A percentile compares a stretch with the other conserved stretches of the same genome.
These are phyloP conservation scores for Taiozyma onychis DNA, from an alignment of 1,139 yeast species.

Conservation along the genomic window DNA sequence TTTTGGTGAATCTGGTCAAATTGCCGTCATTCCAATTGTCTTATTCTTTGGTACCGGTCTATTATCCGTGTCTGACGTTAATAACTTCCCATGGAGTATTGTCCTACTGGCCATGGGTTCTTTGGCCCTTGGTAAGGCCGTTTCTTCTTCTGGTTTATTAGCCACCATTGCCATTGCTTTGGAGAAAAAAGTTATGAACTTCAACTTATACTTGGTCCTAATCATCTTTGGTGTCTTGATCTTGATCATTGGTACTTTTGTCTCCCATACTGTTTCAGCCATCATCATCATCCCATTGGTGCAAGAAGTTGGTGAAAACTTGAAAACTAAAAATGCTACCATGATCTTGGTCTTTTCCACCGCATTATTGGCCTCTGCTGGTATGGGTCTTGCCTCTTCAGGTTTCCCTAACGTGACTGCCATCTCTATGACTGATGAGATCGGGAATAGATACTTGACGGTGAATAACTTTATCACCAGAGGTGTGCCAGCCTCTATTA, in stretches of 20 bases:
- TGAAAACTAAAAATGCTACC: constrained; percentile 44
- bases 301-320: constrained; percentile 56
- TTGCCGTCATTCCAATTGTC: constrained; percentile 61
- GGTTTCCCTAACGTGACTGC: constrained; percentile 83
- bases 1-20: constrained; percentile 69
- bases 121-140: constrained; percentile 69
- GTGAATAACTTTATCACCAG: constrained; percentile 62
- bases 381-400: constrained; percentile 73
- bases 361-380: constrained; percentile 64
- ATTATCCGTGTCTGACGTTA: constrained; percentile 58
- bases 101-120: constrained; percentile 79
- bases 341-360: constrained; percentile 61
- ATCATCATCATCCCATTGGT: constrained; percentile 66
- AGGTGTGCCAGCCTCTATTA: constrained; percentile 62
- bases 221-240: constrained; percentile 63
- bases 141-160: constrained; percentile 63
- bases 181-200: constrained; percentile 49
- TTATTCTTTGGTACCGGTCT: constrained; percentile 69
- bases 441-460: constrained; percentile 62
- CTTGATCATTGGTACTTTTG: constrained; percentile 67
- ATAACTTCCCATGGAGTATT: constrained; percentile 73
- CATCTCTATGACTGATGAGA: constrained; percentile 66
- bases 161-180: constrained; percentile 56
- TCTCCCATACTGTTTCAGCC: constrained; percentile 75
- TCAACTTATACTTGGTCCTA: constrained; percentile 53